These are phyloP conservation scores for Sugiyamaella chiloensis DNA, from an alignment of 805 yeast genomes.

Conservation along the genomic window DNA sequence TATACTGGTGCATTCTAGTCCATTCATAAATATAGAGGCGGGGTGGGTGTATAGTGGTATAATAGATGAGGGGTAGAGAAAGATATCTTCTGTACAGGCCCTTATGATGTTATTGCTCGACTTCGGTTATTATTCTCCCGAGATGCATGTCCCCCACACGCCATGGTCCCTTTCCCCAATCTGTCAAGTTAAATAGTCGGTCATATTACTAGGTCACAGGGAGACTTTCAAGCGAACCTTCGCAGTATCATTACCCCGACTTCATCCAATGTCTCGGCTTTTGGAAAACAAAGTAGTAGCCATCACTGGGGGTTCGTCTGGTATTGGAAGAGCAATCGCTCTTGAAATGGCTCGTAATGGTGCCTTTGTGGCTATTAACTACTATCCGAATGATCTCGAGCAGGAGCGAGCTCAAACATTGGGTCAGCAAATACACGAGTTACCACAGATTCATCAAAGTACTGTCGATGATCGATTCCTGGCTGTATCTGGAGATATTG, in stretches of 20 bases:
- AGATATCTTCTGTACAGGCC: no score
- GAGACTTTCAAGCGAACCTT: no score
- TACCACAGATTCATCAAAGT: slow-evolving; percentile 20
- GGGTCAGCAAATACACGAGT: slow-evolving; percentile 31
- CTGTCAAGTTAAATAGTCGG: neutral
- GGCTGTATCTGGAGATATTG: slow-evolving; percentile 46
- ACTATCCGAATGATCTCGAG: slow-evolving; percentile 44
- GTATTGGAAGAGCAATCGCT: slow-evolving; percentile 51
- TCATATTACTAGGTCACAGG: no score
- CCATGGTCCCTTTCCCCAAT: neutral
- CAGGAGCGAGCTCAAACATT: slow-evolving; percentile 62
- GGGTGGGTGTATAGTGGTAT: no score
- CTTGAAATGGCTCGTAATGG: slow-evolving; percentile 45
- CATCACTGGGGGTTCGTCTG: slow-evolving; percentile 53
- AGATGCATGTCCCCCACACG: neutral
- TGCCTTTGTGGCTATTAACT: slow-evolving; percentile 39
- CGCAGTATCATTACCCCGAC: neutral
- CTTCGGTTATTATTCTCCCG: neutral
- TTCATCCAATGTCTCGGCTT: neutral
- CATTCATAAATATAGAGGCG: no score
- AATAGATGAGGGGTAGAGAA: no score
- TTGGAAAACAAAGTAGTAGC: slow-evolving; percentile 38
- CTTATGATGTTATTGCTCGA: no score
- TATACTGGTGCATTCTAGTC: no score
- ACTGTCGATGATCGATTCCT: slow-evolving; percentile 16